Conservation (phyloP, 345 rosid genomes). For the Eucalyptus polybractea region DNA sequence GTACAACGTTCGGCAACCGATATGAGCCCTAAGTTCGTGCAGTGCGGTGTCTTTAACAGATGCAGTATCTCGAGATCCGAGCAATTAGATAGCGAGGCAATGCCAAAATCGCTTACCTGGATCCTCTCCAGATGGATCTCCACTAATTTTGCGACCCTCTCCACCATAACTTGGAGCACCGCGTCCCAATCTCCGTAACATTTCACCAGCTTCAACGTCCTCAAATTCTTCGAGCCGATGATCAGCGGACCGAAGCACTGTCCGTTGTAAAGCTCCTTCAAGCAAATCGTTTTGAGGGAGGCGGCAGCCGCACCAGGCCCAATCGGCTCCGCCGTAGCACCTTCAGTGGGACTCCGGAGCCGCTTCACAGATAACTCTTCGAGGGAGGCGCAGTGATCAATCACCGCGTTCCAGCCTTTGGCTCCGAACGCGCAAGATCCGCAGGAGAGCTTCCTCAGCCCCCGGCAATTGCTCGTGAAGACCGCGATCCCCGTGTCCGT, state of each 20-base stretch:
- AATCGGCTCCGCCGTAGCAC: slow-evolving; percentile 40
- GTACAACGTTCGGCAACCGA: slow-evolving; percentile 45
- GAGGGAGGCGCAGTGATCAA: slow-evolving; percentile 51
- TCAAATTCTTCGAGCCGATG: slow-evolving; percentile 47
- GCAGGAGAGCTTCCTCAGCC: slow-evolving; percentile 72
- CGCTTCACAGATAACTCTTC: slow-evolving; percentile 80
- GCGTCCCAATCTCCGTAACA: slow-evolving; percentile 83
- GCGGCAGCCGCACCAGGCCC: slow-evolving; percentile 49
- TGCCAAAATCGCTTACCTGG: slow-evolving; percentile 53
- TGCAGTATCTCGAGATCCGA: slow-evolving; percentile 56
- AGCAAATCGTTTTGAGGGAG: slow-evolving; percentile 53
- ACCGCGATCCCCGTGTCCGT: slow-evolving; percentile 58
- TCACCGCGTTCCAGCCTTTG: slow-evolving; percentile 75
- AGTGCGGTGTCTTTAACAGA: slow-evolving; percentile 60
- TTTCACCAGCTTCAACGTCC: slow-evolving; percentile 59
- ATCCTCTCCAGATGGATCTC: slow-evolving; percentile 70
- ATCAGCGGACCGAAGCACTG: slow-evolving; percentile 65
- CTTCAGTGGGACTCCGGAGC: slow-evolving; percentile 51
- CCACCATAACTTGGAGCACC: slow-evolving; percentile 29
- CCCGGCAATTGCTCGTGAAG: slow-evolving; percentile 62
- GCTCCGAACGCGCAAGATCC: slow-evolving; percentile 82
- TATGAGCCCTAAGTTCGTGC: slow-evolving; percentile 45
- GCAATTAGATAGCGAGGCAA: slow-evolving; percentile 42
- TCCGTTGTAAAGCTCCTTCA: slow-evolving; percentile 66
- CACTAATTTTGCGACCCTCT: slow-evolving; percentile 24